Percentiles rank a stretch among this genome's conserved stretches.
Evolutionary conservation across 768 basidiomycete species (phyloP).

Genomic region (Porphyrellus cyaneotinctus): DNA sequence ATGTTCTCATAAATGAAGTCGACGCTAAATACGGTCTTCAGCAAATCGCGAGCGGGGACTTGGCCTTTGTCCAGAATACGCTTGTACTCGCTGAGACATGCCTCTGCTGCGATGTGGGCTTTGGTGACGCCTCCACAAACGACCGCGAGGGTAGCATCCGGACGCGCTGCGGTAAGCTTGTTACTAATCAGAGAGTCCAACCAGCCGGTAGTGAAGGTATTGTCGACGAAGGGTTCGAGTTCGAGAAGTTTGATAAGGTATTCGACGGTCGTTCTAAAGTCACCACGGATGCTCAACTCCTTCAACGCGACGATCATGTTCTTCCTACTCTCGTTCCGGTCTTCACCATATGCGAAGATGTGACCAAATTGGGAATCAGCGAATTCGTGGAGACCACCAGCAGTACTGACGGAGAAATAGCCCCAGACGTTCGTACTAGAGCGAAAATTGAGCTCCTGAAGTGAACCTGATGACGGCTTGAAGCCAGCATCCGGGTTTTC

Average conservation of each 20-base stretch:
- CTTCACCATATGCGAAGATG: constrained; percentile 98
- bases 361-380: constrained; percentile 99
- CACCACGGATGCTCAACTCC: constrained; percentile 96
- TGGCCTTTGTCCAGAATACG: constrained; percentile 97
- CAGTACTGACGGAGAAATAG: constrained; percentile 95
- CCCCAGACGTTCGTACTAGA: constrained; percentile 99
- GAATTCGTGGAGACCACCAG: constrained; percentile 97
- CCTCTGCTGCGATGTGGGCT: constrained; percentile 85
- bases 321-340: constrained; percentile 91
- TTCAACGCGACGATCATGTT: constrained; percentile 99
- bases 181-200: constrained; percentile 95
- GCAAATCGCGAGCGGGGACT: constrained; percentile 87
- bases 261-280: constrained; percentile 98
- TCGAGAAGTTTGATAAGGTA: constrained; percentile 98
- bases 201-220: constrained; percentile 98
- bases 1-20: constrained; percentile 98
- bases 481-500: constrained; percentile 99
- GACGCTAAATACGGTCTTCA: constrained; percentile 94
- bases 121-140: constrained; percentile 96
- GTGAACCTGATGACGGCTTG: constrained; percentile 95
- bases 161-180: constrained; percentile 95
- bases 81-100: constrained; percentile 90
- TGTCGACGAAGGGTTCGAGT: constrained; percentile 92
- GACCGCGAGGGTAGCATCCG: constrained; percentile 88
- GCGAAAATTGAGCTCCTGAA: constrained; percentile 99